Evolutionary conservation across 1,139 yeast genomes (phyloP), one percentile per base, ranked within the genome.

Genomic region (Saccharomyces uvarum): DNA sequence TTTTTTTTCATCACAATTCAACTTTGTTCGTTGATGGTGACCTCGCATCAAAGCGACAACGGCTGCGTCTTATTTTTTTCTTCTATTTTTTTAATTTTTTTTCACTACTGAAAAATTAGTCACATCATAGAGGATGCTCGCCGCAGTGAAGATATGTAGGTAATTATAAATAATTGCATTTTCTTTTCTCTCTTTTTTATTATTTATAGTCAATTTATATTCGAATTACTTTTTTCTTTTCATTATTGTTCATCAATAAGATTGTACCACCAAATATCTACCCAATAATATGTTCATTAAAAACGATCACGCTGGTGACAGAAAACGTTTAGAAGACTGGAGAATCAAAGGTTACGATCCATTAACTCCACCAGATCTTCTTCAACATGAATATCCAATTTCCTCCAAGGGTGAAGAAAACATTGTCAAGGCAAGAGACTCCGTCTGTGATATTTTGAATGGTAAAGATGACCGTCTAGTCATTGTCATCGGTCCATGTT

Each of bases 271-370:
- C 11, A 16, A 19, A 38, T 16, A 11, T 19, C 24, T 38, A 19
- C 11, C 7, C 4, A 16, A 63, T 64, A 59, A 59, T 70, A 88
- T 88, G 96, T 89, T 88, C 80, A 84, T 87, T 66, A 80, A 85
- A 65, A 89, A 89, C 77, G 86, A 84, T 47, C 79, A 88, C 72
- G 78, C 84, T 57, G 97, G 96, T 56, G 95, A 88, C 74, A 82
- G 95, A 71, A 68, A 80, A 59, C 81, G 93, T 63, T 72, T 87
- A 68, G 96, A 89, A 73, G 96, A 89, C 74, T 88, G 95, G 95
- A 84, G 97, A 82, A 85, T 88, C 68, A 78, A 84, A 59, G 99
- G 99, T 50, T 93, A 91, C 80, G 93, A 91, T 68, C 98, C 99
- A 38, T 77, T 93, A 61, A 86, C 95, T 14, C 89, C 99, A 28